phyloP scores from a whole-genome alignment of 805 yeast genomes.

The Debaryomyces tyrocola region DNA sequence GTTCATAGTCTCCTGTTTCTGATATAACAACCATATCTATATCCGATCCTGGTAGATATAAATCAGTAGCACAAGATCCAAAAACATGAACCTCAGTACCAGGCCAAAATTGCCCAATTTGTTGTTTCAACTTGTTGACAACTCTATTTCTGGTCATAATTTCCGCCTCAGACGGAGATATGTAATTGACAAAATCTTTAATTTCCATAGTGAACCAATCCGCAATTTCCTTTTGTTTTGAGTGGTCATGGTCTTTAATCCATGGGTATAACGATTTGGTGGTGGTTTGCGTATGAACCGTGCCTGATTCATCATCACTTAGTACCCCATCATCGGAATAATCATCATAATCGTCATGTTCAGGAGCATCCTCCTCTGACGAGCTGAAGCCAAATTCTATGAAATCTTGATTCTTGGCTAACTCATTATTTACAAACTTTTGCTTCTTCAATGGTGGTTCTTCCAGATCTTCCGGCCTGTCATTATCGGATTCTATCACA shows the following conservation, averaged over 20 bases:
- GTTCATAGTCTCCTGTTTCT: constrained; percentile 55
- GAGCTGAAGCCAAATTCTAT: constrained; percentile 56
- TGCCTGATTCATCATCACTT: constrained; percentile 36
- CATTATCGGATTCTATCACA: constrained; percentile 23
- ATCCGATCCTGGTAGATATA: constrained; percentile 92
- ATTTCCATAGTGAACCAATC: constrained; percentile 89
- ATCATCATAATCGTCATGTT: constrained; percentile 20
- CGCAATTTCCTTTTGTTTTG: constrained; percentile 71
- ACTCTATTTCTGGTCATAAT: constrained; percentile 65
- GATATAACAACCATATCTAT: constrained; percentile 89
- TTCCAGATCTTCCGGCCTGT: constrained; percentile 6
- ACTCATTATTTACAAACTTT: constrained; percentile 27
- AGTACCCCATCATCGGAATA: constrained; percentile 32
- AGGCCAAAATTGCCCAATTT: constrained; percentile 64
- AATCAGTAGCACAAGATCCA: constrained; percentile 92
- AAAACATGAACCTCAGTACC: constrained; percentile 80
- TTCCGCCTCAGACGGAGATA: constrained; percentile 81
- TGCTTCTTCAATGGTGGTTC: constrained; percentile 9
- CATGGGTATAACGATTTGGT: constrained; percentile 58
- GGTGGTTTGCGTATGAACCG: constrained; percentile 18
- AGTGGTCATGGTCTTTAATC: constrained; percentile 77
- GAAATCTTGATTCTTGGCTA: constrained; percentile 50
- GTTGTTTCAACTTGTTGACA: constrained; percentile 56
- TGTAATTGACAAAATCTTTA: constrained; percentile 77
- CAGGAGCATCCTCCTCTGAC: constrained; percentile 33